Conservation (phyloP, 1,139 yeast species). For the Candida glucosophila region DNA sequence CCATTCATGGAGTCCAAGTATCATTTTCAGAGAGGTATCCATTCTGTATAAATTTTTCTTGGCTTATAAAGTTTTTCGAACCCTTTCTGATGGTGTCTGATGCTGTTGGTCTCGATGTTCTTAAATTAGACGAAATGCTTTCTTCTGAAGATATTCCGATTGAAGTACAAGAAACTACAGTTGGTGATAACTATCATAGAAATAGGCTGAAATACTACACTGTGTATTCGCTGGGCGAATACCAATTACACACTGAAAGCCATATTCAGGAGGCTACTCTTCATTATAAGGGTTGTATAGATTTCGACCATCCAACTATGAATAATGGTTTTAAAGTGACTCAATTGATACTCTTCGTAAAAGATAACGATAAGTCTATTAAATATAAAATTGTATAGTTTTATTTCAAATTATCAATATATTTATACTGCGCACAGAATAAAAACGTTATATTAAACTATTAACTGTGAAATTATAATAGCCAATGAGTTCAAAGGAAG, state of each 20-base stretch:
- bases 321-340: constrained; percentile 23
- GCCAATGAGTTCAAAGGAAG: too few species aligned
- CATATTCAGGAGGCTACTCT: constrained; percentile 12
- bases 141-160: too few species aligned
- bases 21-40: constrained; percentile 7
- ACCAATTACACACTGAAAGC: constrained; percentile 12
- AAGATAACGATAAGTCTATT: constrained; percentile 3
- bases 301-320: constrained; percentile 22
- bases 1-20: constrained; percentile 22
- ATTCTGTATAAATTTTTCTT: constrained; percentile 6
- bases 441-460: too few species aligned
- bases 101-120: constrained; percentile 17
- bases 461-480: too few species aligned
- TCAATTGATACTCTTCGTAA: constrained; percentile 8
- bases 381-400: constrained; percentile 6
- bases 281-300: constrained; percentile 22
- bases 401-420: not conserved
- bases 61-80: constrained; percentile 25
- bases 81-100: constrained; percentile 13
- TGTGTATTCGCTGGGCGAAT: constrained; percentile 17
- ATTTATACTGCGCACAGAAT: not conserved
- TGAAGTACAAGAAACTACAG: constrained; percentile 3
- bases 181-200: constrained; percentile 1
- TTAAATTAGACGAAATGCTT: constrained; percentile 12
- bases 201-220: constrained; percentile 13